A percentile compares a stretch with the other conserved stretches of the same genome.
Conservation (phyloP, 2,329 filamentous ascomycete species). For the Xylaria sp. region DNA sequence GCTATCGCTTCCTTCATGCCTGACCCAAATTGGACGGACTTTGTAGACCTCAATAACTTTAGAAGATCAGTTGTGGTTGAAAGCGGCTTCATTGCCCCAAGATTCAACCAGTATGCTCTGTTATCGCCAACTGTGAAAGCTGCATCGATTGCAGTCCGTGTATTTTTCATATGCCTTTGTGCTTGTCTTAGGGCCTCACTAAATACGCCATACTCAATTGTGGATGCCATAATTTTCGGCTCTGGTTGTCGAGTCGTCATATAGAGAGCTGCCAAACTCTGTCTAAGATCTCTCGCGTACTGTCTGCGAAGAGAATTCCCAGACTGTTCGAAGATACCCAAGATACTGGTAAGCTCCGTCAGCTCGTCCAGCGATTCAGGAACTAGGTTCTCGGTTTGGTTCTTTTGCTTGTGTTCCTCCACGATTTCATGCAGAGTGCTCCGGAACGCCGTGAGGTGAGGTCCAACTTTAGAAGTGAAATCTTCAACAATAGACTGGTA, state of each 20-base stretch:
- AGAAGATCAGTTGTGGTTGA: constrained; percentile 51
- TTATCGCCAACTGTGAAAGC: constrained; percentile 22
- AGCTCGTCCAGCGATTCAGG: background rate
- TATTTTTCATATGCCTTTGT: background rate
- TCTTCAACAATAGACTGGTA: constrained; percentile 1
- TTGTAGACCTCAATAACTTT: constrained; percentile 50
- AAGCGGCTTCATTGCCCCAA: constrained; percentile 52
- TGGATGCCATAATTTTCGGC: background rate
- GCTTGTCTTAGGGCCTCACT: background rate
- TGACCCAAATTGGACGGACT: constrained; percentile 36
- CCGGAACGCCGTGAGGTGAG: background rate
- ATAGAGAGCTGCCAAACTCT: constrained; percentile 29
- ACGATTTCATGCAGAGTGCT: background rate
- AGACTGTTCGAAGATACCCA: constrained; percentile 39
- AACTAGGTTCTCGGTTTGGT: too few relatives aligned
- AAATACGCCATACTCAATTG: background rate
- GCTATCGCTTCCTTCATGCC: constrained; percentile 50
- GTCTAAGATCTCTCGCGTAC: constrained; percentile 43
- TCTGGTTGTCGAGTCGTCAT: background rate
- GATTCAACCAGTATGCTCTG: constrained; percentile 48
- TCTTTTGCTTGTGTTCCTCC: background rate
- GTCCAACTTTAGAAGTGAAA: background rate
- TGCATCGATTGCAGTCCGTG: constrained; percentile 7
- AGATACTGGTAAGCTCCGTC: constrained; percentile 40
- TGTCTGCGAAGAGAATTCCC: constrained; percentile 42